Base-by-base conservation (phyloP, 1,284 basidiomycete species). In the Apiotrichum akiyoshidainum region DNA sequence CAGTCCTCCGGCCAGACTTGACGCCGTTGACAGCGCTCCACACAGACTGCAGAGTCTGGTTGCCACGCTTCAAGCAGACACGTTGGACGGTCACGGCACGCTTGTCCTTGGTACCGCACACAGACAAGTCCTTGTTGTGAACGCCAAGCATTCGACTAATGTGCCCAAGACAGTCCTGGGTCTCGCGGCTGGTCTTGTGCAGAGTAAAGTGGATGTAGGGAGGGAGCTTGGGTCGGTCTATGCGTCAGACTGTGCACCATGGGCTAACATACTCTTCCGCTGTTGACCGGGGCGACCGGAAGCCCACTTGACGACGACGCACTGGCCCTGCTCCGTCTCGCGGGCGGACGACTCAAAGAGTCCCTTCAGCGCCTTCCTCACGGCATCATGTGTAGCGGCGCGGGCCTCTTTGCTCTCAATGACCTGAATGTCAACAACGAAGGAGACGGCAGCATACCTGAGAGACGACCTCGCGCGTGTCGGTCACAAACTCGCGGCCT, bases 101-200 rank as follows among this genome's bases (percentile, higher is more conserved):
- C 76, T 98, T 99, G 79, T 99, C 96, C 75, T 99, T 99, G 4
- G 96, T 99, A 0, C 96, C 96, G 7, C 93, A 92, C 14, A 95
- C 88, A 17, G 87, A 85, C 5, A 99, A 81, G 67, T 95, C 91
- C 73, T 87, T 91, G 54, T 85, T 74, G 40, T 82, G 85, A 68
- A 87, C 83, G 57, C 88, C 87, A 31, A 99, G 81, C 45, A 85
- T 83, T 14, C 91, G 86, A 13, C 89, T 82, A 39, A 97, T 78
- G 68, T 93, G 83, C 0, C 84, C 82, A 22, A 99, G 84, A 1
- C 92, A 92, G 70, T 99, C 96, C 74, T 97, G 93, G 4, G 92
- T 95, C 72, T 99, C 96, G 46, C 96, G 86, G 70, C 98, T 99
- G 17, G 93, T 92, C 79, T 99, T 99, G 74, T 97, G 95, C 42